Base-by-base conservation (phyloP, 192 early-diverging fungal genomes). In the Kickxella alabastrina region DNA sequence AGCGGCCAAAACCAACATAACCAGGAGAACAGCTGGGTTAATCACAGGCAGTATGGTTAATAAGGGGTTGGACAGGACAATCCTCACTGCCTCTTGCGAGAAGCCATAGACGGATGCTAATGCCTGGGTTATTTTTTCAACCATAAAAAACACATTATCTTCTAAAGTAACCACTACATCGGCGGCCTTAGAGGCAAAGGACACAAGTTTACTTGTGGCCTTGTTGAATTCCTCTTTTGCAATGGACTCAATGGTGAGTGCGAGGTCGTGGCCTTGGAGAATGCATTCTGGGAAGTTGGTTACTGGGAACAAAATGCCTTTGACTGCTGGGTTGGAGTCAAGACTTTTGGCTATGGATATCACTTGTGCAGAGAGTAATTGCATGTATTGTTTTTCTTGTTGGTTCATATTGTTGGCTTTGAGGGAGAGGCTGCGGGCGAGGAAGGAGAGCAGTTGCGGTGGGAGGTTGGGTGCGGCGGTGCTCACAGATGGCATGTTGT, bases 71-170 rank as follows among this genome's bases (percentile, higher is more conserved):
- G 58, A 29, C 3, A 74, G 50, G 36, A 66, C 26, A 2, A 62
- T 43, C 7, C 55, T 52, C 12, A 74, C 34, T 2, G 51, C 47
- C 4, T 59, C 39, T 28, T 74, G 70, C 6, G 45, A 36, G 34
- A 74, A 66, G 3, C 48, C 26, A 28, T 73, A 65, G 6, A 73
- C 6, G 3, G 57, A 72, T 10, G 40, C 36, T 0, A 72, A 52
- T 13, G 65, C 8, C 9, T 22, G 28, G 8, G 40, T 31, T 24
- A 60, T 34, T 14, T 65, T 53, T 2, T 47, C 18, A 4, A 41
- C 43, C n/a, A n/a, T n/a, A n/a, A n/a, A n/a, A n/a, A n/a, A n/a
- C n/a, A n/a, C n/a, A n/a, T n/a, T n/a, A n/a, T n/a, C n/a, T n/a
- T n/a, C n/a, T n/a, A n/a, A n/a, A n/a, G n/a, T n/a, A n/a, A n/a